phyloP scores from a whole-genome alignment of 768 basidiomycete genomes.

The Aureoboletus auriporus region DNA sequence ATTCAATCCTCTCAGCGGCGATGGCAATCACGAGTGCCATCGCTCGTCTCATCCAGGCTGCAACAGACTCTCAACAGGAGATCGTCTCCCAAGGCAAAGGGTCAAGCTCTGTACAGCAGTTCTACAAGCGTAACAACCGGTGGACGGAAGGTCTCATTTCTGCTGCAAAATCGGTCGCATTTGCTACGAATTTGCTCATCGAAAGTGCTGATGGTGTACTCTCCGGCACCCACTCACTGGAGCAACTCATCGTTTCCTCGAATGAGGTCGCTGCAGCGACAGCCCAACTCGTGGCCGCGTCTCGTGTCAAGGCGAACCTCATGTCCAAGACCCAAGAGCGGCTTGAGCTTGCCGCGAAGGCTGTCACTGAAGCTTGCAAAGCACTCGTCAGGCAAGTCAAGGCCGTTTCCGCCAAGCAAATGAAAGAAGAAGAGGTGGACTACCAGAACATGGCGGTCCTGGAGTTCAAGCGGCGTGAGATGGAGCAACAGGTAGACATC shows the following conservation, averaged over 20 bases:
- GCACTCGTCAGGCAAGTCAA: constrained; percentile 96
- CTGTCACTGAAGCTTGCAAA: constrained; percentile 96
- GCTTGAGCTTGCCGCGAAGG: constrained; percentile 93
- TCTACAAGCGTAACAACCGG: constrained; percentile 99
- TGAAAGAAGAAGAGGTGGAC: constrained; percentile 70
- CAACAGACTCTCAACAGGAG: constrained; percentile 97
- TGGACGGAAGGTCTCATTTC: constrained; percentile 99
- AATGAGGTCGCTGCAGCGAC: constrained; percentile 98
- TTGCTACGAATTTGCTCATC: constrained; percentile 92
- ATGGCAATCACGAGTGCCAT: constrained; percentile 96
- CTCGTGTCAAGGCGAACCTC: constrained; percentile 94
- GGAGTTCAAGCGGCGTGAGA: constrained; percentile 96
- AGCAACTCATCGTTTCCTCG: constrained; percentile 99
- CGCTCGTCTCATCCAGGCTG: constrained; percentile 89
- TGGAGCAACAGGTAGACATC: constrained; percentile 99
- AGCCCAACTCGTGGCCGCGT: constrained; percentile 97
- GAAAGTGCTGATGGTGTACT: constrained; percentile 97
- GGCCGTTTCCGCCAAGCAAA: constrained; percentile 82
- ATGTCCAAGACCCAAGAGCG: constrained; percentile 99
- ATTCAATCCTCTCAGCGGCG: constrained; percentile 90
- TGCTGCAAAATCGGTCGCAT: constrained; percentile 96
- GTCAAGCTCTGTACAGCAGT: constrained; percentile 87
- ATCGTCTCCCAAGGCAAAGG: constrained; percentile 96
- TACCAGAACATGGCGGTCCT: constrained; percentile 91
- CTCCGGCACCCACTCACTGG: constrained; percentile 92